A percentile compares a stretch with the other conserved stretches of the same genome.
phyloP scores from a whole-genome alignment of 2,329 filamentous ascomycete genomes.

The Colletotrichum sp. region DNA sequence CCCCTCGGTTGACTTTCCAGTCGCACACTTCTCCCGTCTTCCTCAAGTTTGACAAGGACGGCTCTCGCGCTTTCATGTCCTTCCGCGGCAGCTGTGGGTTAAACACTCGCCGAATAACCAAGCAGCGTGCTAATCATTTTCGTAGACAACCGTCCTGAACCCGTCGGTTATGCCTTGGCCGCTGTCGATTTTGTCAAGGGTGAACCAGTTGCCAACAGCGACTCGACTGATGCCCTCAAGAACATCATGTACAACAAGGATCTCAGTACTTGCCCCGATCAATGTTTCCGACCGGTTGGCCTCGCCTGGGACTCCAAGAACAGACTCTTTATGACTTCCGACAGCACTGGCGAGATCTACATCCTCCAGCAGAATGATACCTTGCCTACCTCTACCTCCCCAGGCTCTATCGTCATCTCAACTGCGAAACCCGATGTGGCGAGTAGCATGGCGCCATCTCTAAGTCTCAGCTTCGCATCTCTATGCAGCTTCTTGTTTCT shows the following conservation, averaged over 20 bases:
- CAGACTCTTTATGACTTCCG: slow-evolving; percentile 67
- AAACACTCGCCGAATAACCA: background rate
- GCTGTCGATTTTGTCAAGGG: slow-evolving; percentile 46
- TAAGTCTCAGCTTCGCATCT: background rate
- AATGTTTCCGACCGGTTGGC: slow-evolving; percentile 69
- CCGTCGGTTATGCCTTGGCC: slow-evolving; percentile 53
- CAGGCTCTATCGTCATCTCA: slow-evolving; percentile 6
- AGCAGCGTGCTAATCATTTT: background rate
- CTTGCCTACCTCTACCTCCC: background rate
- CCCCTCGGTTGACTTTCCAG: slow-evolving; percentile 62
- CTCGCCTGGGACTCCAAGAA: slow-evolving; percentile 56
- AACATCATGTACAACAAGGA: slow-evolving; percentile 63
- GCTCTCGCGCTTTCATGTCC: slow-evolving; percentile 66
- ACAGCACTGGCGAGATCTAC: slow-evolving; percentile 70
- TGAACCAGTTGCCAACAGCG: slow-evolving; percentile 39
- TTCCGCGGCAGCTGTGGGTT: slow-evolving; percentile 75
- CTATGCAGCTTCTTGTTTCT: background rate
- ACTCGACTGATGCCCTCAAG: slow-evolving; percentile 51
- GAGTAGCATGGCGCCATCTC: background rate
- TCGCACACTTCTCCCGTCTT: slow-evolving; percentile 77
- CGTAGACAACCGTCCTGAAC: slow-evolving; percentile 45
- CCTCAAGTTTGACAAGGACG: slow-evolving; percentile 67
- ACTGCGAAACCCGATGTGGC: slow-evolving; percentile 1
- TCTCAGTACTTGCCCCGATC: slow-evolving; percentile 54
- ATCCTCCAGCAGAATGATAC: slow-evolving; percentile 42